Conservation (phyloP, 345 rosid genomes). For the Moringa oleifera region DNA sequence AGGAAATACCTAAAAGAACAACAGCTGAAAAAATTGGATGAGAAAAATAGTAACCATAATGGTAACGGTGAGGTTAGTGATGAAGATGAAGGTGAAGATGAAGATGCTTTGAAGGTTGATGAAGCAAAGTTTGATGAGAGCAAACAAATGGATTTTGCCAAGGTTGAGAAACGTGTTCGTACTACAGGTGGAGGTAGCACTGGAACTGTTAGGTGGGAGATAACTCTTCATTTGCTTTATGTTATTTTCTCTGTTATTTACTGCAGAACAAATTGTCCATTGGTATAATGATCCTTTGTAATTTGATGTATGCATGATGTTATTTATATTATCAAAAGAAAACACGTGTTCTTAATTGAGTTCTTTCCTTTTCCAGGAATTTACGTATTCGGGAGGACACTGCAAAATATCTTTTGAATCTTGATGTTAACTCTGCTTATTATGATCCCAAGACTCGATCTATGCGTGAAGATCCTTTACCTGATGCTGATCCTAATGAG, state of each 20-base stretch:
- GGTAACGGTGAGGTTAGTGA: constrained; percentile 33
- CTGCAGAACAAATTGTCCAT: too few relatives aligned
- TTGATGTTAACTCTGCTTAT: constrained; percentile 61
- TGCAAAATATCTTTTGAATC: constrained; percentile 59
- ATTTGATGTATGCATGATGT: too few relatives aligned
- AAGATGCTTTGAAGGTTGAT: constrained; percentile 63
- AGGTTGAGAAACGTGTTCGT: constrained; percentile 91
- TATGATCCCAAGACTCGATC: constrained; percentile 73
- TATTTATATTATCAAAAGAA: too few relatives aligned
- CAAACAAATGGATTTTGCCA: constrained; percentile 87
- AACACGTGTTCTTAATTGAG: too few relatives aligned
- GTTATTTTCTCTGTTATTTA: not conserved
- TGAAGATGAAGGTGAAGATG: constrained; percentile 72
- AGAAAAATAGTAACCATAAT: constrained; percentile 37
- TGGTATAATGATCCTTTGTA: too few relatives aligned
- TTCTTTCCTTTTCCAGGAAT: constrained; percentile 31
- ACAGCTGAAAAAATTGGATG: constrained; percentile 67
- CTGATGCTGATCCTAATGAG: constrained; percentile 76
- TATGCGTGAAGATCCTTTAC: constrained; percentile 87
- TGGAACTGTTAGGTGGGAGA: constrained; percentile 65
- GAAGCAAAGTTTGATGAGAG: constrained; percentile 83
- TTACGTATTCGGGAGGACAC: constrained; percentile 69
- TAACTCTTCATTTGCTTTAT: not conserved
- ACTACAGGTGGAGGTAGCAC: constrained; percentile 95
- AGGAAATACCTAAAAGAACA: constrained; percentile 58